phyloP scores from a whole-genome alignment of 306 rosid species.

The barrel medic (Medicago truncatula) region DNA sequence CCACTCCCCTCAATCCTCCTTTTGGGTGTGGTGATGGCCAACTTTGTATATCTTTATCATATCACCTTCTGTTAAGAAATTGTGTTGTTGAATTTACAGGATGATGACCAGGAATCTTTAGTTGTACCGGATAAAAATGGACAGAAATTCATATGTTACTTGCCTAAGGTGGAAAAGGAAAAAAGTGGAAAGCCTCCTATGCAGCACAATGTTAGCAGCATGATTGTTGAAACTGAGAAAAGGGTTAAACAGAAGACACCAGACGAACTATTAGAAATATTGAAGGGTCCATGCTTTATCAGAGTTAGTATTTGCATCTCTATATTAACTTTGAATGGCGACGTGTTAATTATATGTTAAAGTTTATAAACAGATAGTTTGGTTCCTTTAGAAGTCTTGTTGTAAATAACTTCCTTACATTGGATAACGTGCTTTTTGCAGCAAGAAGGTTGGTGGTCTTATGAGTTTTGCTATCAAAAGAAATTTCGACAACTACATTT shows the following conservation, averaged over 20 bases:
- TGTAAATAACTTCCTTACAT: slow-evolving; percentile 35
- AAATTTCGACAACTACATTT: slow-evolving; percentile 77
- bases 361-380: slow-evolving; percentile 20
- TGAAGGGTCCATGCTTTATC: slow-evolving; percentile 73
- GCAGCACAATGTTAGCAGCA: slow-evolving; percentile 75
- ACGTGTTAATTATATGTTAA: slow-evolving; percentile 2
- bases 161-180: slow-evolving; percentile 89
- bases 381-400: not conserved
- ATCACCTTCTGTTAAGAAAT: slow-evolving; percentile 3
- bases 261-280: slow-evolving; percentile 87
- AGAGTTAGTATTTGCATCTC: slow-evolving; percentile 62
- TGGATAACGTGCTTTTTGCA: slow-evolving; percentile 51
- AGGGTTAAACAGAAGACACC: slow-evolving; percentile 86
- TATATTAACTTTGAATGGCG: slow-evolving; percentile 20
- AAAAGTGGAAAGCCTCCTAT: slow-evolving; percentile 65
- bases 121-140: slow-evolving; percentile 80
- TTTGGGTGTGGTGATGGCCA: slow-evolving; percentile 2
- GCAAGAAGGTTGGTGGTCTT: slow-evolving; percentile 99
- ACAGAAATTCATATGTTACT: slow-evolving; percentile 70
- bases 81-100: slow-evolving; percentile 54
- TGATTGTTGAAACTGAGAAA: slow-evolving; percentile 87
- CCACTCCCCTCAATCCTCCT: too few relatives aligned
- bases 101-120: slow-evolving; percentile 81
- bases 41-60: not conserved
- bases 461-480: slow-evolving; percentile 92